Evolutionary conservation across 1,284 basidiomycete species (phyloP).

Genomic region (Sporisorium iseilematis-ciliati): DNA sequence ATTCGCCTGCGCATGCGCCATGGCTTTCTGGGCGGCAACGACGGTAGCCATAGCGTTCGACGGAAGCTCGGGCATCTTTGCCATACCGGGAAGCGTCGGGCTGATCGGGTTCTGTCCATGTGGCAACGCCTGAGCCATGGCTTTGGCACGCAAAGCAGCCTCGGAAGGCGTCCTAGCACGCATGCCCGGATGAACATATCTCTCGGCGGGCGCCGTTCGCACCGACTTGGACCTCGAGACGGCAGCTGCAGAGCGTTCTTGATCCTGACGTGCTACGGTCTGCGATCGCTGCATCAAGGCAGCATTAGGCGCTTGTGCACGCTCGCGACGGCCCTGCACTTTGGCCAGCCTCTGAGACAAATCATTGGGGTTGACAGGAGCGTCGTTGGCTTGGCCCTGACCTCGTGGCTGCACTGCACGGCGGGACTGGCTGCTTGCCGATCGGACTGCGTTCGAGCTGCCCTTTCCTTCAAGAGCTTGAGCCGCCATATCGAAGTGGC

Average conservation of each 20-base stretch:
- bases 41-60: constrained; percentile 40
- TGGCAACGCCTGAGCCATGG: constrained; percentile 36
- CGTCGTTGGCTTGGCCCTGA: constrained; percentile 12
- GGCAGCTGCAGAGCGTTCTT: constrained; percentile 8
- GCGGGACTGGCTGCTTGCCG: constrained; percentile 15
- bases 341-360: constrained; percentile 31
- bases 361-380: constrained; percentile 35
- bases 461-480: constrained; percentile 41
- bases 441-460: constrained; percentile 15
- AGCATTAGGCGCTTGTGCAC: constrained; percentile 25
- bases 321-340: constrained; percentile 40
- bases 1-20: constrained; percentile 44
- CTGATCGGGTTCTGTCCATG: constrained; percentile 21
- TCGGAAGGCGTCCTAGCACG: constrained; percentile 44
- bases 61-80: constrained; percentile 41
- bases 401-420: constrained; percentile 6
- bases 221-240: constrained; percentile 42
- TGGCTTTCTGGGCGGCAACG: constrained; percentile 45
- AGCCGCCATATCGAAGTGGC: constrained; percentile 40
- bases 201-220: constrained; percentile 31
- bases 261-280: constrained; percentile 36
- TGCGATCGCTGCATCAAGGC: constrained; percentile 37
- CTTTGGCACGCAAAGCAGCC: constrained; percentile 45
- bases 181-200: constrained; percentile 37
- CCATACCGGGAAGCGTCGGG: constrained; percentile 12